Conservation (phyloP, 2,329 filamentous ascomycete species). For the Pyrenophora graminea region DNA sequence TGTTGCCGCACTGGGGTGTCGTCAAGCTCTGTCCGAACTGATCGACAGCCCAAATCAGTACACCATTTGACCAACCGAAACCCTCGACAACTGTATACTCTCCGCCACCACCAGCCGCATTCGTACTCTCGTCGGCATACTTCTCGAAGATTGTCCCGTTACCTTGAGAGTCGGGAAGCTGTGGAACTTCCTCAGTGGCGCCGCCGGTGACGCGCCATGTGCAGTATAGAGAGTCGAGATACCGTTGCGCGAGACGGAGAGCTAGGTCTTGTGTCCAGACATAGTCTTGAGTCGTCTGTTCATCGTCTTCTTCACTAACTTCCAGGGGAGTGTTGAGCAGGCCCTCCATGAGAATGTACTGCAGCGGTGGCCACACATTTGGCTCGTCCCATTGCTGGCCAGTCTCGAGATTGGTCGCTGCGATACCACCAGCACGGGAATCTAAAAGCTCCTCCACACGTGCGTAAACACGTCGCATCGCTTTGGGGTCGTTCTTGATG, state of each 20-base stretch:
- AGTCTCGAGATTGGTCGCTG: slow-evolving; percentile 64
- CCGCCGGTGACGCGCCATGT: slow-evolving; percentile 72
- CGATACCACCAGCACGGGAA: slow-evolving; percentile 59
- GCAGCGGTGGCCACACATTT: slow-evolving; percentile 70
- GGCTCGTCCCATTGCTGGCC: slow-evolving; percentile 73
- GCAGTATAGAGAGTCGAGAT: slow-evolving; percentile 70
- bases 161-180: slow-evolving; percentile 49
- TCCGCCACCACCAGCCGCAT: slow-evolving; percentile 66
- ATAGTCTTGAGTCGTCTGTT: slow-evolving; percentile 49
- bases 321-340: slow-evolving; percentile 64
- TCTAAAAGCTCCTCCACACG: slow-evolving; percentile 61
- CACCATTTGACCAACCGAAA: slow-evolving; percentile 73
- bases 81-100: slow-evolving; percentile 73
- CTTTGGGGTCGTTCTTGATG: slow-evolving; percentile 63
- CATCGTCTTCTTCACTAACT: slow-evolving; percentile 57
- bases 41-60: slow-evolving; percentile 68
- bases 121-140: slow-evolving; percentile 64
- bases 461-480: slow-evolving; percentile 59
- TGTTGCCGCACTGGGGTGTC: slow-evolving; percentile 54
- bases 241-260: slow-evolving; percentile 65
- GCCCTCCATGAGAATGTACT: slow-evolving; percentile 66
- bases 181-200: slow-evolving; percentile 50
- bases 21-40: slow-evolving; percentile 61
- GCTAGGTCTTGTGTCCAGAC: slow-evolving; percentile 60
- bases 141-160: slow-evolving; percentile 72